Evolutionary conservation across 495 filamentous ascomycete species (phyloP).

Genomic region (Penicillium maclennaniae): DNA sequence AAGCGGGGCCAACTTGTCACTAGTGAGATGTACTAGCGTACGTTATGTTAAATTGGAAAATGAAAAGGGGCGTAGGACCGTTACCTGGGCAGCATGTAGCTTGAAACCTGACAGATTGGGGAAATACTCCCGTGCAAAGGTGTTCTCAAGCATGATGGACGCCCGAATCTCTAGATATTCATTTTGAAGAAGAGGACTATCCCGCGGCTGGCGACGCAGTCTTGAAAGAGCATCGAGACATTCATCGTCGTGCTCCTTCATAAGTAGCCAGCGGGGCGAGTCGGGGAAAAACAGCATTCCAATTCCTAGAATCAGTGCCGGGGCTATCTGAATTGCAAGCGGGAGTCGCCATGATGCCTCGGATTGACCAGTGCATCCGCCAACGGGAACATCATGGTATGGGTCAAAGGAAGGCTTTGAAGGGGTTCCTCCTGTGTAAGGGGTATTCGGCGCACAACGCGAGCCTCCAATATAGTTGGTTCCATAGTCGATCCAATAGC

Average conservation of each 20-base stretch:
- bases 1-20: constrained; percentile 71
- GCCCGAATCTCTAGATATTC: constrained; percentile 83
- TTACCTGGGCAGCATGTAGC: constrained; percentile 33
- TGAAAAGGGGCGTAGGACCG: background rate
- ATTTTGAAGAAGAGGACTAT: constrained; percentile 62
- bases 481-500: constrained; percentile 78
- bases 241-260: constrained; percentile 69
- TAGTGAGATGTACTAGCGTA: constrained; percentile 57
- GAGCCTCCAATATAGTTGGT: constrained; percentile 42
- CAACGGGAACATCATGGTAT: constrained; percentile 37
- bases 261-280: constrained; percentile 74
- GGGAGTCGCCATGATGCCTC: constrained; percentile 69
- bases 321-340: constrained; percentile 58
- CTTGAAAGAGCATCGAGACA: constrained; percentile 62
- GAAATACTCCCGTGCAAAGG: constrained; percentile 66
- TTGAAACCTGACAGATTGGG: constrained; percentile 60
- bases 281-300: constrained; percentile 79
- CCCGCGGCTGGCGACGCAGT: constrained; percentile 50
- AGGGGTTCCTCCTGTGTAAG: constrained; percentile 68
- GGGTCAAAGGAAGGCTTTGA: constrained; percentile 36
- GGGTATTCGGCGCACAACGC: constrained; percentile 35
- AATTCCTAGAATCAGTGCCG: constrained; percentile 55
- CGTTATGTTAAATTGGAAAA: background rate
- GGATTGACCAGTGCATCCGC: constrained; percentile 50
- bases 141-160: constrained; percentile 74